Base-by-base conservation (phyloP, 192 early-diverging fungal genomes). In the Coemansia sp. region DNA sequence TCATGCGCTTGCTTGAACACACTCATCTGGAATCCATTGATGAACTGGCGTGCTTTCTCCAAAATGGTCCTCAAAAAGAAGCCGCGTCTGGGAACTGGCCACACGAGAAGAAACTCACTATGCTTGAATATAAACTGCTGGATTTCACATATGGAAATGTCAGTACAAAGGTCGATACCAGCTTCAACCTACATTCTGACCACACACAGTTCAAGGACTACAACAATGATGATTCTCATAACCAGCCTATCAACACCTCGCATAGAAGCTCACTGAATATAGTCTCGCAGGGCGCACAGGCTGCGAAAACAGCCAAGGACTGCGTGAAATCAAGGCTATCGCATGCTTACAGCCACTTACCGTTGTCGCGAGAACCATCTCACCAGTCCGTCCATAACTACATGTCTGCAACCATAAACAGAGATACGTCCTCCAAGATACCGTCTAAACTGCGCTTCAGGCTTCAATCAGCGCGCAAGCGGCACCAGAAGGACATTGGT, bases 61-160 rank as follows among this genome's bases (percentile, higher is more conserved):
- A 67, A 36, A 25, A 45, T 5, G 49, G 39, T 13, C 54, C 60
- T 18, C 42, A 28, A 2, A 5, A 28, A 5, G 53, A 23, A 10
- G 33, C 14, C 36, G 26, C 22, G 1, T 36, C 47, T 4, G 36
- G 23, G 9, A 9, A n/a, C 10, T 46, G 57, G 51, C 57, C 48
- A 26, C 53, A 60, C 10, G 54, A 59, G 13, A 43, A 48, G 24
- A 46, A 38, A 46, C 64, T 67, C 13, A 43, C 71, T 1, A 50
- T 67, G 44, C 47, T 74, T 5, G 71, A 74, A 27, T 55, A 57
- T 53, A 63, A 59, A 44, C 56, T 67, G 9, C 38, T 74, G 4
- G 33, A 33, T 14, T 67, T 51, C 48, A 56, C 67, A 15, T 54
- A 58, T 41, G 52, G 55, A 33, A 53, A 39, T 19, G 22, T 19